Evolutionary conservation across 805 yeast species (phyloP), one percentile per base, ranked within the genome.

Genomic region (Myxozyma kluyveri): DNA sequence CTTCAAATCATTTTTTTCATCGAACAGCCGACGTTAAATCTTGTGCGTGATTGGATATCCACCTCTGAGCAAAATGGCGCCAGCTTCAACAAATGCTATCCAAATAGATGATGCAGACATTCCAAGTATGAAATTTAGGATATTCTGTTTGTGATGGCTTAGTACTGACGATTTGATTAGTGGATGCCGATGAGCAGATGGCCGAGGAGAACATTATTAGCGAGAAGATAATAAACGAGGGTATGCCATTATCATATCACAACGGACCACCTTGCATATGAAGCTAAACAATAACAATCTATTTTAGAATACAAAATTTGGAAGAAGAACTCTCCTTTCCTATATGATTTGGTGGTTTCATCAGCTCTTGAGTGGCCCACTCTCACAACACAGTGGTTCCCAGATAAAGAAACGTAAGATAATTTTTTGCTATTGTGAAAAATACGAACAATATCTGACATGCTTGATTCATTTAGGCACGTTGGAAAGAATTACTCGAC

Each of bases 311-410:
- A 82, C 65, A 65, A 75, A 17, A 69, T 72, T 21, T 82, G 85
- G 84, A 81, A 81, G 69, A 83, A 82, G 60, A 82, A 82, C 61
- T 67, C 81, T 1, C 81, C 79, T 4, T 70, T 74, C 31, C 65
- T 82, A 23, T 82, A 82, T 65, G 81, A 77, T 55, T 73, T 76
- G 42, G 63, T 82, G 24, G 71, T 74, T 33, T 77, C 84, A 1
- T 68, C 76, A 17, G 69, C 82, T 7, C 68, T 81, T n/a, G 70
- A 79, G 19, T 82, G 86, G 86, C 87, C 87, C 5, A 78, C 84
- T 5, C 61, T 78, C 40, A 73, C 83, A 1, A 76, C 79, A 7
- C 81, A 80, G 62, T 82, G 83, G 78, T 71, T 82, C 39, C 87
- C 87, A 1, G 87, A 82, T 57, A 65, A 75, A 19, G 74, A 69